phyloP scores from a whole-genome alignment of 2,329 filamentous ascomycete genomes.

The Macrophomina phaseolina region DNA sequence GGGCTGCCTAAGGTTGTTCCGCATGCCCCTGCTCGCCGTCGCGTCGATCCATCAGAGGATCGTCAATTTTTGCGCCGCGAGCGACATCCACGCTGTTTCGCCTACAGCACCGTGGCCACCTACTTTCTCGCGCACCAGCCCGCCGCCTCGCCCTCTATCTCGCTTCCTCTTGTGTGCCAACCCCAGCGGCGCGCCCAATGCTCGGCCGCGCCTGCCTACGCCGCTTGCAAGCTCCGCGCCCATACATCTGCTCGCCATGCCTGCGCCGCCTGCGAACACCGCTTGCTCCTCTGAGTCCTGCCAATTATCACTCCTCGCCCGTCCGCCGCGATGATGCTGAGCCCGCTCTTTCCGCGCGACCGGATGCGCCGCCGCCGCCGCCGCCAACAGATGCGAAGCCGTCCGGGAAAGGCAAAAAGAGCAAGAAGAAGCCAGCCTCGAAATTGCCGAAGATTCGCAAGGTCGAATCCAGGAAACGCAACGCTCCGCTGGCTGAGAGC shows the following conservation, averaged over 20 bases:
- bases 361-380: not conserved
- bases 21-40: not conserved
- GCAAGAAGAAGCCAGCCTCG: not conserved
- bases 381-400: not conserved
- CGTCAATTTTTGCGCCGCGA: conserved; percentile 14
- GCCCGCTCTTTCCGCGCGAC: too few species aligned
- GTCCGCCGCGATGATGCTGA: not conserved
- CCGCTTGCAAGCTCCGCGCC: conserved; percentile 7
- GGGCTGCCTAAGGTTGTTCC: conserved; percentile 14
- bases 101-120: conserved; percentile 2
- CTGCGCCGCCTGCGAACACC: conserved; percentile 5
- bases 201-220: conserved; percentile 16
- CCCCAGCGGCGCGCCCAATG: conserved; percentile 13
- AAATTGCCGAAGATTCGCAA: not conserved
- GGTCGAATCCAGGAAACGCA: not conserved
- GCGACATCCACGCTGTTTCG: conserved; percentile 5
- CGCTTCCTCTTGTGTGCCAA: conserved; percentile 1
- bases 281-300: conserved; percentile 1
- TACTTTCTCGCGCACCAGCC: not conserved
- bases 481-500: not conserved
- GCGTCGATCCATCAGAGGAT: conserved; percentile 19
- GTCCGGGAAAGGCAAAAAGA: not conserved
- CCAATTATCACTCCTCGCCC: conserved; percentile 4
- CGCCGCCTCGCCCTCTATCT: not conserved
- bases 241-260: conserved; percentile 25